These are phyloP conservation scores for Barnettozyma californica DNA, from an alignment of 805 yeast species.

Conservation along the genomic window DNA sequence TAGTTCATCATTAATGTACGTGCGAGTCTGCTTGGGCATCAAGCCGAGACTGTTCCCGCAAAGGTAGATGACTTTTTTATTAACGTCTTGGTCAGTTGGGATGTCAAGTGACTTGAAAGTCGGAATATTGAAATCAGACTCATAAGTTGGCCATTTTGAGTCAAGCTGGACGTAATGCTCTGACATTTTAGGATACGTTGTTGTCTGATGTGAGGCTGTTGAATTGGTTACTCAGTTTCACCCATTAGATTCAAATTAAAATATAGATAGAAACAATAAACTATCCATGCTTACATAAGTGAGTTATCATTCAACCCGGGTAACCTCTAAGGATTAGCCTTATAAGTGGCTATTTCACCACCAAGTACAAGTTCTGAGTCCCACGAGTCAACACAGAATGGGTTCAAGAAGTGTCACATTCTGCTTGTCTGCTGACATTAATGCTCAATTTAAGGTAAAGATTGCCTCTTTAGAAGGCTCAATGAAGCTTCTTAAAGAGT, in stretches of 20 bases:
- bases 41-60: slow-evolving; percentile 95
- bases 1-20: slow-evolving; percentile 59
- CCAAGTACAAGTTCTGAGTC: too few species aligned
- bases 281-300: background rate
- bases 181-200: background rate
- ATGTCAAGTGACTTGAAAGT: slow-evolving; percentile 56
- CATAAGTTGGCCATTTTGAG: slow-evolving; percentile 27
- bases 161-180: slow-evolving; percentile 12
- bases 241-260: too few species aligned
- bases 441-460: slow-evolving; percentile 43
- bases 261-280: too few species aligned
- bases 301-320: background rate
- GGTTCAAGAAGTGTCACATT: slow-evolving; percentile 42
- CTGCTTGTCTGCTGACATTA: slow-evolving; percentile 51
- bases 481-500: slow-evolving; percentile 35
- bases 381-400: slow-evolving; percentile 9
- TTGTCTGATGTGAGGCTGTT: background rate
- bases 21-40: slow-evolving; percentile 64
- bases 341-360: too few species aligned
- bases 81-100: slow-evolving; percentile 2
- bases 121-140: slow-evolving; percentile 56
- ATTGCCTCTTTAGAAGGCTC: slow-evolving; percentile 43
- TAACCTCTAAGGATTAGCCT: background rate
- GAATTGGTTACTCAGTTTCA: too few species aligned
- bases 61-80: slow-evolving; percentile 46